These are phyloP conservation scores for Corylus heterophylla DNA, from an alignment of 306 rosid species.

Conservation along the genomic window DNA sequence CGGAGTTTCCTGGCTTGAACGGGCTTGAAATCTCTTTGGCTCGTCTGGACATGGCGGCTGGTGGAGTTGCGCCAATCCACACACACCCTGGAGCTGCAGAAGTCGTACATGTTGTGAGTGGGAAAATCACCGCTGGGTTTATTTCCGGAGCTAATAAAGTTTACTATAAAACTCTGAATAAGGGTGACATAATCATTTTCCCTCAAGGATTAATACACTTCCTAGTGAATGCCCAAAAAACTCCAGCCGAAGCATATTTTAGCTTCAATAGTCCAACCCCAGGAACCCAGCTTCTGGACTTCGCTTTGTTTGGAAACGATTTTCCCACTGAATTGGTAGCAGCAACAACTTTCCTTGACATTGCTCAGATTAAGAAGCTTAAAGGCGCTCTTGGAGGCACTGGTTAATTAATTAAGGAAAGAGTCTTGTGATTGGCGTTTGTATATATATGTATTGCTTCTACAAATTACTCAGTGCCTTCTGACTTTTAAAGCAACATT, in stretches of 20 bases:
- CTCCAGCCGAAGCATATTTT: slow-evolving; percentile 34
- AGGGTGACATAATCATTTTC: slow-evolving; percentile 75
- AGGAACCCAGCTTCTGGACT: slow-evolving; percentile 72
- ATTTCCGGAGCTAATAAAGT: slow-evolving; percentile 45
- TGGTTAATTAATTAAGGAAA: slow-evolving; percentile 22
- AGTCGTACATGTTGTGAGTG: slow-evolving; percentile 42
- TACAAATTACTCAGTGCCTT: background rate
- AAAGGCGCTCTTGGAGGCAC: slow-evolving; percentile 87
- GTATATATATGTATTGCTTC: background rate
- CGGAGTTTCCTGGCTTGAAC: slow-evolving; percentile 63
- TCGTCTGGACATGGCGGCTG: slow-evolving; percentile 58
- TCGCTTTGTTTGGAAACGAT: slow-evolving; percentile 64
- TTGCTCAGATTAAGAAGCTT: slow-evolving; percentile 63
- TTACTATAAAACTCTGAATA: slow-evolving; percentile 51
- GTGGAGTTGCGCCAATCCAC: slow-evolving; percentile 82
- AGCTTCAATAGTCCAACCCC: slow-evolving; percentile 71
- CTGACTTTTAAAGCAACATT: background rate
- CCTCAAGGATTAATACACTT: slow-evolving; percentile 87
- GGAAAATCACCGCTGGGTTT: slow-evolving; percentile 65
- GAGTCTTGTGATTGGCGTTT: background rate
- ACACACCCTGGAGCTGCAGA: slow-evolving; percentile 82
- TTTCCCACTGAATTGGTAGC: slow-evolving; percentile 56
- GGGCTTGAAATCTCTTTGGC: slow-evolving; percentile 74
- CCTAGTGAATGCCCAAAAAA: slow-evolving; percentile 47
- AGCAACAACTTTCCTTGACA: slow-evolving; percentile 61